Conservation (phyloP, 2,329 filamentous ascomycete genomes). For the Cladophialophora immunda region DNA sequence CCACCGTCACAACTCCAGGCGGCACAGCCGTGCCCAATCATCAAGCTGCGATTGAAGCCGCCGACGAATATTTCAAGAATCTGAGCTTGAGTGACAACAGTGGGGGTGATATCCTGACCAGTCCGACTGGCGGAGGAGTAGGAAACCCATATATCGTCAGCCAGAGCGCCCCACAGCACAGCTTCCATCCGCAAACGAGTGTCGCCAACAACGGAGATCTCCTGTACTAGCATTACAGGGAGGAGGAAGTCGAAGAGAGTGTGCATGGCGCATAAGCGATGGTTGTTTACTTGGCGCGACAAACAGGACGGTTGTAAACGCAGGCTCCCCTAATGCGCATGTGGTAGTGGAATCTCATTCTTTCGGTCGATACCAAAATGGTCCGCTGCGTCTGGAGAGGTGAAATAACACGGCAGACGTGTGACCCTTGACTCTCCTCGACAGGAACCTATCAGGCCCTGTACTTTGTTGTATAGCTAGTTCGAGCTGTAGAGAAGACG, state of each 20-base stretch:
- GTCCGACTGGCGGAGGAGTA: constrained; percentile 40
- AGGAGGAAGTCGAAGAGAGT: not conserved
- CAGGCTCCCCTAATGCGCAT: not conserved
- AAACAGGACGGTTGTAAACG: not conserved
- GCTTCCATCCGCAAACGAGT: constrained; percentile 73
- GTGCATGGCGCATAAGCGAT: not conserved
- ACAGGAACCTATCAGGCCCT: not conserved
- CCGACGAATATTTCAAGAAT: constrained; percentile 87
- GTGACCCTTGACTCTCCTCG: not conserved
- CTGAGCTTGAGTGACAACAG: constrained; percentile 73
- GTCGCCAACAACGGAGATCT: constrained; percentile 54
- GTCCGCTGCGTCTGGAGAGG: not conserved
- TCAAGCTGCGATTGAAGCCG: constrained; percentile 79
- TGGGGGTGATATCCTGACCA: constrained; percentile 60
- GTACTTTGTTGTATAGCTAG: not conserved
- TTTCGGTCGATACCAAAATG: not conserved
- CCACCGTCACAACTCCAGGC: constrained; percentile 41
- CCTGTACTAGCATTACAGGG: constrained; percentile 29
- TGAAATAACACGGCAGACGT: not conserved
- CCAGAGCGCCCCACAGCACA: constrained; percentile 79
- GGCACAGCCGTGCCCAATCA: constrained; percentile 51
- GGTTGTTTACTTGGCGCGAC: not conserved
- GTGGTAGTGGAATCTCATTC: not conserved
- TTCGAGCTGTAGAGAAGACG: too few relatives aligned
- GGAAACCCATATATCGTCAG: constrained; percentile 73